Evolutionary conservation across 1,139 yeast species (phyloP).

Genomic region (Yamadazyma sp.): DNA sequence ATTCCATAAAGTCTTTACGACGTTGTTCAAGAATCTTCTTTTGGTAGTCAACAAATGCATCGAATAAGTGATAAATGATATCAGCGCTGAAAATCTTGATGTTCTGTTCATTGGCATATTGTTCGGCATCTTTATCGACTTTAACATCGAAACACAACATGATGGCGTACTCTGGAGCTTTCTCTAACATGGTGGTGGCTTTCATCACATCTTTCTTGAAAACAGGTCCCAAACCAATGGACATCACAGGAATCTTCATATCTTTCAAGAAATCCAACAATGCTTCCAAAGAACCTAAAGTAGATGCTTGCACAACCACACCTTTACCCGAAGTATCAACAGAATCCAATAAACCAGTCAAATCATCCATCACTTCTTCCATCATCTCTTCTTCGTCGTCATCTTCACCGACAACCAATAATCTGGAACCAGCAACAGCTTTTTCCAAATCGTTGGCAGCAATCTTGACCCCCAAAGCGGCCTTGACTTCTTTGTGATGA

Average conservation of each 20-base stretch:
- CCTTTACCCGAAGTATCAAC: slow-evolving; percentile 95
- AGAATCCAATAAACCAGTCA: slow-evolving; percentile 90
- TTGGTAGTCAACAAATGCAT: slow-evolving; percentile 92
- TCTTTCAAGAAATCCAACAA: slow-evolving; percentile 93
- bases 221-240: slow-evolving; percentile 97
- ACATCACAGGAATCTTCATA: slow-evolving; percentile 98
- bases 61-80: slow-evolving; percentile 93
- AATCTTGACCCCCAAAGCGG: slow-evolving; percentile 97
- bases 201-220: slow-evolving; percentile 97
- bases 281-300: slow-evolving; percentile 97
- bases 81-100: slow-evolving; percentile 93
- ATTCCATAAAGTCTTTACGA: slow-evolving; percentile 84
- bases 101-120: slow-evolving; percentile 91
- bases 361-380: slow-evolving; percentile 99
- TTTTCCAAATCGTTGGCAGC: slow-evolving; percentile 97
- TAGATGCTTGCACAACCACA: slow-evolving; percentile 97
- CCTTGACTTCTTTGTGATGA: slow-evolving; percentile 96
- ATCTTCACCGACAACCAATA: slow-evolving; percentile 92
- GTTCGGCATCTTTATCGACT: slow-evolving; percentile 97
- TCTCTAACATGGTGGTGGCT: slow-evolving; percentile 94
- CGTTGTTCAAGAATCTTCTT: slow-evolving; percentile 81
- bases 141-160: slow-evolving; percentile 98
- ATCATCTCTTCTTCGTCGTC: slow-evolving; percentile 96
- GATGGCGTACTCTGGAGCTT: slow-evolving; percentile 91
- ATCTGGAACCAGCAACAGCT: slow-evolving; percentile 98